Conservation (phyloP, 2,329 filamentous ascomycete species). For the Clonostachys rosea region DNA sequence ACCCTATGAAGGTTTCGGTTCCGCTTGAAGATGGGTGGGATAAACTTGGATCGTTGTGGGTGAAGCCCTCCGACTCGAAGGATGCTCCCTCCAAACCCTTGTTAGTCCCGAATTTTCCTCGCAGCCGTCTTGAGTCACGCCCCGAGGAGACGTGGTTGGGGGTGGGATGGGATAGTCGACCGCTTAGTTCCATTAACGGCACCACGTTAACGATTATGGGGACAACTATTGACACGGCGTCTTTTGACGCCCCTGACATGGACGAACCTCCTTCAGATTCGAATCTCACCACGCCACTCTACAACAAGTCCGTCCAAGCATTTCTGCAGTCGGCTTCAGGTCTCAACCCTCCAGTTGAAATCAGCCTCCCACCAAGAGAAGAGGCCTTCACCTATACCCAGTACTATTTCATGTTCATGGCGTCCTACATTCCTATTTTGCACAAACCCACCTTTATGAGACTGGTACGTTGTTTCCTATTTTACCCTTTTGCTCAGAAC, state of each 20-base stretch:
- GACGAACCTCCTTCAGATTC: slow-evolving; percentile 45
- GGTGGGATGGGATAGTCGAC: slow-evolving; percentile 56
- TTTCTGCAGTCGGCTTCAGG: slow-evolving; percentile 63
- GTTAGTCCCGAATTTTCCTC: slow-evolving; percentile 19
- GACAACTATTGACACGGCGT: slow-evolving; percentile 72
- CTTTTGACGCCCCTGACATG: slow-evolving; percentile 63
- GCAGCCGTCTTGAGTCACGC: slow-evolving; percentile 29
- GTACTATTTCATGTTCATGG: slow-evolving; percentile 71
- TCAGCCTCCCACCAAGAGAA: slow-evolving; percentile 57
- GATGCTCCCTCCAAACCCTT: not conserved
- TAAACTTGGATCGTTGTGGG: slow-evolving; percentile 22
- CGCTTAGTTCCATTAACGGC: slow-evolving; percentile 69
- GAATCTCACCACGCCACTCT: slow-evolving; percentile 38
- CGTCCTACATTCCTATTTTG: slow-evolving; percentile 70
- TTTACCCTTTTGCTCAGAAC: not conserved
- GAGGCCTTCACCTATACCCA: slow-evolving; percentile 66
- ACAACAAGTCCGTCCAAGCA: slow-evolving; percentile 69
- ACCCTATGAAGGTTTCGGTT: slow-evolving; percentile 9
- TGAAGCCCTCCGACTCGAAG: slow-evolving; percentile 14
- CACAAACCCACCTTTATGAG: slow-evolving; percentile 70
- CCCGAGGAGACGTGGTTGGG: slow-evolving; percentile 63
- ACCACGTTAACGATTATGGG: slow-evolving; percentile 75
- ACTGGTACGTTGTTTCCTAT: slow-evolving; percentile 44
- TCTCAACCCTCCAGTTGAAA: slow-evolving; percentile 49
- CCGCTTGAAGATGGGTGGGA: slow-evolving; percentile 19